These are phyloP conservation scores for Ogataea pini DNA, from an alignment of 805 yeast genomes.

Conservation along the genomic window DNA sequence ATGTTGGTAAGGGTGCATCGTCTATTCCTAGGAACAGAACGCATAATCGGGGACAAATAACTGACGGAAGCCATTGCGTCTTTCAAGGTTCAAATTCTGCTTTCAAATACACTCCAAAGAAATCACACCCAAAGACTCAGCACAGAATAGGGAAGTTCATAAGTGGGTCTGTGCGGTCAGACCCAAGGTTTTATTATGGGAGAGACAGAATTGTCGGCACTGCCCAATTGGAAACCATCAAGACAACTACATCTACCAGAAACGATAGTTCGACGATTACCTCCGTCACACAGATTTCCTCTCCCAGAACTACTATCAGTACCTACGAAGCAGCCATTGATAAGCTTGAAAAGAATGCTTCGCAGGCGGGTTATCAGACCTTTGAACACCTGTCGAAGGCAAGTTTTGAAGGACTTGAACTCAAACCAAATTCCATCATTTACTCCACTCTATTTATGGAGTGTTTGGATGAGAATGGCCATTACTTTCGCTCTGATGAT, in stretches of 20 bases:
- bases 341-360: not conserved
- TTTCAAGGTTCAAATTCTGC: not conserved
- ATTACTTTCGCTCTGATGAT: conserved; percentile 15
- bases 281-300: not conserved
- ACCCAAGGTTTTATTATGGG: conserved; percentile 24
- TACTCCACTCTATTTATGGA: conserved; percentile 20
- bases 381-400: conserved; percentile 13
- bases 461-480: conserved; percentile 21
- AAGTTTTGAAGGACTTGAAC: conserved; percentile 9
- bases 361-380: conserved; percentile 1
- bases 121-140: not conserved
- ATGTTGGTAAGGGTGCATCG: too few relatives aligned
- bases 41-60: too few relatives aligned
- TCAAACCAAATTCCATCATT: conserved; percentile 17
- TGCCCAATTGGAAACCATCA: conserved; percentile 29
- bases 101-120: not conserved
- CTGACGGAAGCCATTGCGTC: too few relatives aligned
- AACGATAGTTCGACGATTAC: not conserved
- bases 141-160: not conserved
- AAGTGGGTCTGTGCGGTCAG: not conserved
- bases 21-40: too few relatives aligned
- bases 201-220: conserved; percentile 29
- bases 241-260: not conserved
- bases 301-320: not conserved
- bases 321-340: conserved; percentile 5